Conservation (phyloP, 2,329 filamentous ascomycete species). For the Xylariales sp. region DNA sequence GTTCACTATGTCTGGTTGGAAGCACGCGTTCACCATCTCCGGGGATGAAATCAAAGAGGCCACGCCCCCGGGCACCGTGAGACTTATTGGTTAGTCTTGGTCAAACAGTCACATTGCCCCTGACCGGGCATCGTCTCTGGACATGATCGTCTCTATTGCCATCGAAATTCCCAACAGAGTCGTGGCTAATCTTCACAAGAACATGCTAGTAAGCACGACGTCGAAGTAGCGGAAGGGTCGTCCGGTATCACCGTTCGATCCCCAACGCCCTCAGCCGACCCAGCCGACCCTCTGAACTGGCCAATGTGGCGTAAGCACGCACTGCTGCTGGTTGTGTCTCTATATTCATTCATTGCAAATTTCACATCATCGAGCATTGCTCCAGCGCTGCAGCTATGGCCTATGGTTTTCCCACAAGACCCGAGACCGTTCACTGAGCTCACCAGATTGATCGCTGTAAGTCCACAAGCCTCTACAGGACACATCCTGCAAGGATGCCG, state of each 20-base stretch:
- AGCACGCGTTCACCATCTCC: slow-evolving; percentile 16
- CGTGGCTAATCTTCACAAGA: neutral
- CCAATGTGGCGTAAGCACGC: slow-evolving; percentile 26
- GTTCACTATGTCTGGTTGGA: slow-evolving; percentile 16
- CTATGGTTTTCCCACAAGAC: slow-evolving; percentile 23
- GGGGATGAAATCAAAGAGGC: slow-evolving; percentile 14
- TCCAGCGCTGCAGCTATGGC: slow-evolving; percentile 28
- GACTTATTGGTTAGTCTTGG: slow-evolving; percentile 14
- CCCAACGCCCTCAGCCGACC: slow-evolving; percentile 24
- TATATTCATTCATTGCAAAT: slow-evolving; percentile 31
- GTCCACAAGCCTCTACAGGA: no score
- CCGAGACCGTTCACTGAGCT: slow-evolving; percentile 21
- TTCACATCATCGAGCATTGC: slow-evolving; percentile 28
- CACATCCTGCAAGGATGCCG: no score
- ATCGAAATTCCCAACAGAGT: no score
- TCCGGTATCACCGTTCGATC: slow-evolving; percentile 13
- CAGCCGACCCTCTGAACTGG: slow-evolving; percentile 33
- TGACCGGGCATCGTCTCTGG: no score
- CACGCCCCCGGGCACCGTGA: slow-evolving; percentile 17
- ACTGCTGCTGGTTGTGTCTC: slow-evolving; percentile 21
- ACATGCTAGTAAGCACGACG: slow-evolving; percentile 1
- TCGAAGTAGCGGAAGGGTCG: neutral
- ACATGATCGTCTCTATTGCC: no score
- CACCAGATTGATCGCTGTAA: slow-evolving; percentile 27
- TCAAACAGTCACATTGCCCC: no score